These are phyloP conservation scores for Pichia sp. DNA, from an alignment of 1,139 yeast species.

Conservation along the genomic window DNA sequence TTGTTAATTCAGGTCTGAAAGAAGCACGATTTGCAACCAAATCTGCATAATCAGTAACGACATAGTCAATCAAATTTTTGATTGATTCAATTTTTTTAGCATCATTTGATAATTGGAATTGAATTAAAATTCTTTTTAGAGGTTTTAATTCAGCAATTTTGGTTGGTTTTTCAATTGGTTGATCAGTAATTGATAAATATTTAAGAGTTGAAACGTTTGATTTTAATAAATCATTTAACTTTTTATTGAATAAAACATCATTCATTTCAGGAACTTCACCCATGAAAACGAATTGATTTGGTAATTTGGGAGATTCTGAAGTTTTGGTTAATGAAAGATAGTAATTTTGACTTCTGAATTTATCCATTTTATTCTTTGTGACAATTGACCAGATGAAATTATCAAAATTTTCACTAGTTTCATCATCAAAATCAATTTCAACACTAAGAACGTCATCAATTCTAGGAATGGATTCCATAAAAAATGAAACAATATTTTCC, in stretches of 20 bases:
- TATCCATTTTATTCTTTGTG: conserved; percentile 77
- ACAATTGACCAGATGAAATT: conserved; percentile 80
- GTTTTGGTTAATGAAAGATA: conserved; percentile 82
- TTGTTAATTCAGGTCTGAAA: conserved; percentile 62
- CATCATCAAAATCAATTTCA: conserved; percentile 52
- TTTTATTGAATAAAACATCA: conserved; percentile 51
- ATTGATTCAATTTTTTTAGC: conserved; percentile 42
- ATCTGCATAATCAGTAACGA: conserved; percentile 29
- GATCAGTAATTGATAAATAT: conserved; percentile 76
- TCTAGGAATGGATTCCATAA: conserved; percentile 40
- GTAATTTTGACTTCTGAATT: conserved; percentile 68
- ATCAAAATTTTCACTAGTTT: conserved; percentile 43
- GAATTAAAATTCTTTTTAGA: conserved; percentile 47
- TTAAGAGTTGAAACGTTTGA: conserved; percentile 51
- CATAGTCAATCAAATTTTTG: conserved; percentile 33
- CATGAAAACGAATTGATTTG: conserved; percentile 79
- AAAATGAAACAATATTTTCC: conserved; percentile 53
- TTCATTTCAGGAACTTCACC: conserved; percentile 79
- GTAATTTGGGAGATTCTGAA: conserved; percentile 58
- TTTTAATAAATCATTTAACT: conserved; percentile 42
- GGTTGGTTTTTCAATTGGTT: conserved; percentile 63
- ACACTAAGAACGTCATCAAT: conserved; percentile 62
- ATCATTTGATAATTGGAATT: conserved; percentile 43
- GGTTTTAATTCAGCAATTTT: conserved; percentile 46
- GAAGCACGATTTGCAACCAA: conserved; percentile 31